phyloP scores from a whole-genome alignment of 2,329 filamentous ascomycete genomes.

The Fusarium foetens region DNA sequence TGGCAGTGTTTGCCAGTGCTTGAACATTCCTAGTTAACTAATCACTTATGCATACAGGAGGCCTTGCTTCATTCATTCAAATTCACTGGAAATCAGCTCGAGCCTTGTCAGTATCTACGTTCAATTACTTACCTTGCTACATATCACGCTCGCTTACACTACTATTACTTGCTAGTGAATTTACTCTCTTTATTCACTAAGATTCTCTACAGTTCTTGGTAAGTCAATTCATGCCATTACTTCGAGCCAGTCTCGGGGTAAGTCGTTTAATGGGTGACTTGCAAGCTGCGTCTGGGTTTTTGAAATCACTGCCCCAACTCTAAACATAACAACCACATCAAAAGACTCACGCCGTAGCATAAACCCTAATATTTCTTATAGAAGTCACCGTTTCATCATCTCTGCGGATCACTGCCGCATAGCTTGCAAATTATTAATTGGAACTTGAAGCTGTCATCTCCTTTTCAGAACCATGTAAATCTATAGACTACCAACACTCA shows the following conservation, averaged over 20 bases:
- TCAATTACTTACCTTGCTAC: not conserved
- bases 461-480: not conserved
- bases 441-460: not conserved
- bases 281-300: not conserved
- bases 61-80: not conserved
- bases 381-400: not conserved
- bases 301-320: not conserved
- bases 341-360: not conserved
- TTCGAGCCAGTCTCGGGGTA: not conserved
- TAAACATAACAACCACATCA: not conserved
- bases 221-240: no score
- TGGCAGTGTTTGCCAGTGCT: not conserved
- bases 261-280: no score
- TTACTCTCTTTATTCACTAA: fast-evolving
- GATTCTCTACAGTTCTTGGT: not conserved
- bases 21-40: not conserved
- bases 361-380: not conserved
- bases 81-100: not conserved
- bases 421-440: not conserved
- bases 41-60: not conserved
- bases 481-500: not conserved
- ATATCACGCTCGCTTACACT: not conserved
- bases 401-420: no score
- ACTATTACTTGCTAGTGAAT: not conserved
- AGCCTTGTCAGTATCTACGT: not conserved